Evolutionary conservation across 2,329 filamentous ascomycete genomes (phyloP).

Genomic region (Pseudogymnoascus sp.): DNA sequence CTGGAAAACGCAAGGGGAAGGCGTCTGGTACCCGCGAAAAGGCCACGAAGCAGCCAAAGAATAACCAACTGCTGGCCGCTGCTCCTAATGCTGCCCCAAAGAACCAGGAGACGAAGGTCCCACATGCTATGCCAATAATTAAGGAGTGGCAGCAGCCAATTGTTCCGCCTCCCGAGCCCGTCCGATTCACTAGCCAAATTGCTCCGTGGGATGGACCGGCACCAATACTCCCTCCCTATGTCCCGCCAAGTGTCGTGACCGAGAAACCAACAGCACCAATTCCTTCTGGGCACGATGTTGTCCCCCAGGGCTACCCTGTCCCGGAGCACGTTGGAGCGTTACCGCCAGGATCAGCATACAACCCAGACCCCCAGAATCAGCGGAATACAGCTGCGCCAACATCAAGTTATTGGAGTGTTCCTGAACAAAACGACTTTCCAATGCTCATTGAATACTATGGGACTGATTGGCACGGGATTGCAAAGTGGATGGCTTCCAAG

Average conservation of each 20-base stretch:
- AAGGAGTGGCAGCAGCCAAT: constrained; percentile 18
- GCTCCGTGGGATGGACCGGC: constrained; percentile 22
- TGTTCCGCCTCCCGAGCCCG: neutral
- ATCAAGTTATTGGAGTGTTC: constrained; percentile 83
- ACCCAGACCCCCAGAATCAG: constrained; percentile 19
- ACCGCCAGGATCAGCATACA: neutral
- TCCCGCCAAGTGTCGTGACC: constrained; percentile 18
- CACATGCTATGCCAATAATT: neutral
- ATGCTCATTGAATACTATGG: constrained; percentile 67
- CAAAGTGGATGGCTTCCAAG: constrained; percentile 74
- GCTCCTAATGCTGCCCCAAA: constrained; percentile 18
- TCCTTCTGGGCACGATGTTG: constrained; percentile 16
- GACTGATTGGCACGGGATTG: constrained; percentile 71
- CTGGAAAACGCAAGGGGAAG: constrained; percentile 33
- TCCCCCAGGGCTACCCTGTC: constrained; percentile 17
- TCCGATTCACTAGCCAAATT: constrained; percentile 9
- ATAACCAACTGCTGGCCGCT: constrained; percentile 26
- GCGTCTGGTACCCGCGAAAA: constrained; percentile 24
- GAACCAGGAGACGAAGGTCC: constrained; percentile 1
- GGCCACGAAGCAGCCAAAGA: constrained; percentile 26
- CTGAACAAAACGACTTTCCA: constrained; percentile 71
- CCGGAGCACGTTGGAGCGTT: constrained; percentile 22
- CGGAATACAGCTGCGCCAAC: constrained; percentile 43
- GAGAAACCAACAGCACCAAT: constrained; percentile 19
- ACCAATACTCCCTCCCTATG: constrained; percentile 16